A percentile compares a stretch with the other conserved stretches of the same genome.
These are phyloP conservation scores for Cytospora schulzeri DNA, from an alignment of 2,329 filamentous ascomycete species.

Conservation along the genomic window DNA sequence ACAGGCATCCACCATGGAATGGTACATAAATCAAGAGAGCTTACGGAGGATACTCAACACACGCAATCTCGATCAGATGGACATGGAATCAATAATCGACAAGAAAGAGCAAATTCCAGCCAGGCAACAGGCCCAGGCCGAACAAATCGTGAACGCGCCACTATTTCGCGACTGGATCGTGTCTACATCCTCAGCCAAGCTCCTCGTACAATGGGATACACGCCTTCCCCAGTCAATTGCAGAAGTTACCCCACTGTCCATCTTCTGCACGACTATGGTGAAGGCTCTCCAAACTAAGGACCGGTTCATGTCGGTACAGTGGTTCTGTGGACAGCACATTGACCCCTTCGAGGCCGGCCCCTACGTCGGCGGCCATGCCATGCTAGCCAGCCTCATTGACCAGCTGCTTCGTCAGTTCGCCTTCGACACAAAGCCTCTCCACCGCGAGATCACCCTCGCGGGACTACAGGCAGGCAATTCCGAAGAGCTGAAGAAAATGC, in stretches of 20 bases:
- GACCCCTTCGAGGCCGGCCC: background rate
- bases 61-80: background rate
- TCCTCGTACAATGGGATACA: slow-evolving; percentile 6
- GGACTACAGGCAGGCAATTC: background rate
- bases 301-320: background rate
- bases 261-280: slow-evolving; percentile 6
- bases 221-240: background rate
- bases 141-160: background rate
- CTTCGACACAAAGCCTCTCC: background rate
- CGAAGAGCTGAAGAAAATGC: background rate
- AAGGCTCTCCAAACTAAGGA: background rate
- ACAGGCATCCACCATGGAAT: background rate
- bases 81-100: background rate
- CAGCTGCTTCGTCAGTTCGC: background rate
- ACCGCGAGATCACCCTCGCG: background rate
- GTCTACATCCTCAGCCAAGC: background rate
- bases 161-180: slow-evolving; percentile 1
- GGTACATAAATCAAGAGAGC: background rate
- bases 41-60: background rate
- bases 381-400: slow-evolving; percentile 8
- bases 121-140: background rate
- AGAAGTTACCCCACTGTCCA: background rate
- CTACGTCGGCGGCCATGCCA: slow-evolving; percentile 1
- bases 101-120: background rate
- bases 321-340: slow-evolving; percentile 8